Evolutionary conservation across 495 filamentous ascomycete species (phyloP).

Genomic region (Aspergillus mulundensis): DNA sequence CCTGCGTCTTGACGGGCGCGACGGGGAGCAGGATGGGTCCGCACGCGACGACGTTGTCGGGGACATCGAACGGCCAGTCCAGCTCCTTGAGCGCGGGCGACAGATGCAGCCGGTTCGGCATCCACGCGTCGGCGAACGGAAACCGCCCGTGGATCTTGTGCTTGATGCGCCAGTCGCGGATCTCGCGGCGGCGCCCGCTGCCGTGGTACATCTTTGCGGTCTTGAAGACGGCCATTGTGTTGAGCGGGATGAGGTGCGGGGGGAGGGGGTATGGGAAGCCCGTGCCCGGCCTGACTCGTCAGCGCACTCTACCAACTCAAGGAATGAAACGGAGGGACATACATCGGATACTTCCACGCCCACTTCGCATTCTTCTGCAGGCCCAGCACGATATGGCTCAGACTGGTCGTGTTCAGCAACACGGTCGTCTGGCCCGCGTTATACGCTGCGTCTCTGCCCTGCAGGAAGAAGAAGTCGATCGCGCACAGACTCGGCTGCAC

Average conservation of each 20-base stretch:
- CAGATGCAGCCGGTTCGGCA: constrained; percentile 32
- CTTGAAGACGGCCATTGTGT: constrained; percentile 28
- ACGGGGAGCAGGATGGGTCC: constrained; percentile 41
- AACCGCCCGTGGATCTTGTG: constrained; percentile 26
- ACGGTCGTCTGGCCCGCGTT: constrained; percentile 23
- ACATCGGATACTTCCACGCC: constrained; percentile 46
- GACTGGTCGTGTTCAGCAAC: constrained; percentile 34
- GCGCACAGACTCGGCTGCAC: constrained; percentile 42
- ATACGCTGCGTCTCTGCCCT: constrained; percentile 47
- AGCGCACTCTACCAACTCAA: not conserved
- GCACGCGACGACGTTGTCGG: constrained; percentile 43
- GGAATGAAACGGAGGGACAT: constrained; percentile 6
- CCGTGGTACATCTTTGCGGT: constrained; percentile 32
- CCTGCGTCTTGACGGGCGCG: constrained; percentile 29
- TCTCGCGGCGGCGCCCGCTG: constrained; percentile 20
- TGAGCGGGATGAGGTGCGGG: constrained; percentile 36
- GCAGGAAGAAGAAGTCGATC: constrained; percentile 48
- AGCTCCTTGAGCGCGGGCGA: constrained; percentile 38
- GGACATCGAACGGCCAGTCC: constrained; percentile 41
- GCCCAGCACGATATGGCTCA: constrained; percentile 38
- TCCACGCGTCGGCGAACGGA: constrained; percentile 31
- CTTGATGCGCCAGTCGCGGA: constrained; percentile 22
- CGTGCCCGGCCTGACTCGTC: constrained; percentile 33
- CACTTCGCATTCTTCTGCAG: constrained; percentile 31
- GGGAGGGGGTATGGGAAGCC: constrained; percentile 46